Percentiles rank a stretch among this genome's conserved stretches.
Conservation (phyloP, 345 rosid genomes). For the Syzygium grande region DNA sequence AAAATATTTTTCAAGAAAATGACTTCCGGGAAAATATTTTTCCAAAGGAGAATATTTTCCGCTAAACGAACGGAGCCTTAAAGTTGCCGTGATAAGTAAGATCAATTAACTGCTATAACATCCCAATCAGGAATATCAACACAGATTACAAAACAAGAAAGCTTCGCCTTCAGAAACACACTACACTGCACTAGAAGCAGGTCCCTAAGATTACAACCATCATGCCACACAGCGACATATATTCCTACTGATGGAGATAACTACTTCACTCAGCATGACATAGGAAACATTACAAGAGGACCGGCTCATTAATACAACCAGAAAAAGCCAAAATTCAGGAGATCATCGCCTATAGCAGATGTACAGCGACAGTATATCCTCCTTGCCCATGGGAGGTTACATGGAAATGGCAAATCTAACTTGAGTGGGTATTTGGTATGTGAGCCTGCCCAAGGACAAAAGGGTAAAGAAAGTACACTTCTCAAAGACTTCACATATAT, state of each 20-base stretch:
- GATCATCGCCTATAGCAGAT: background rate
- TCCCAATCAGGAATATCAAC: too few relatives aligned
- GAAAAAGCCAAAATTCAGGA: background rate
- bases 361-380: background rate
- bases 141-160: too few relatives aligned
- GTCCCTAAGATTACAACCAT: too few relatives aligned
- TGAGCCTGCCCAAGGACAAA: background rate
- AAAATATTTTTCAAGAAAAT: too few relatives aligned
- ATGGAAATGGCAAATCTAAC: background rate
- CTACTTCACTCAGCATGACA: background rate
- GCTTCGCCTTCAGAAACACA: background rate
- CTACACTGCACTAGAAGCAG: background rate
- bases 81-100: too few relatives aligned
- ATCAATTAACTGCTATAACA: too few relatives aligned
- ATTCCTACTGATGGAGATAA: background rate
- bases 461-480: background rate
- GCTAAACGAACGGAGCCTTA: too few relatives aligned
- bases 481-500: background rate
- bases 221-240: background rate
- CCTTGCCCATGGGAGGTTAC: background rate
- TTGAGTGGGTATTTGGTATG: background rate
- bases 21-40: too few relatives aligned
- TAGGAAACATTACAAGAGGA: background rate
- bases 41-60: too few relatives aligned
- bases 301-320: too few relatives aligned